Base-by-base conservation (phyloP, 225 moss, liverwort and hornwort species). In the Polytrichum commune region DNA sequence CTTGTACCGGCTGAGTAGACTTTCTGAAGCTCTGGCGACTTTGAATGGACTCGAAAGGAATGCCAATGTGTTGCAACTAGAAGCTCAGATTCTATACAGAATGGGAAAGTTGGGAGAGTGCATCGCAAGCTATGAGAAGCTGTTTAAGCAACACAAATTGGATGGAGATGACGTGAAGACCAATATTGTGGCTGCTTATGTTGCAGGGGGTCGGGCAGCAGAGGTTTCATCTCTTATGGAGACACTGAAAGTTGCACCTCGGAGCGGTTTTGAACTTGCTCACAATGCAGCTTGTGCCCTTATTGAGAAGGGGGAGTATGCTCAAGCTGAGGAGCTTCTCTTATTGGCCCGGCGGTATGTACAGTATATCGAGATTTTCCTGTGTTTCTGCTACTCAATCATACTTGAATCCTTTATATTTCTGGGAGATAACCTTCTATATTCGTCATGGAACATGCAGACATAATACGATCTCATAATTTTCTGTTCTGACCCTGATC, bases 111-210 rank as follows among this genome's bases (percentile, higher is more conserved):
- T 84, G 71, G 69, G 82, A 65, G 88, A 86, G 55, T 95, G 97
- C 64, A 85, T 95, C 54, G 73, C 70, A 25, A 84, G 76, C 61
- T 95, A 95, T 55, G 88, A 93, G 73, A 90, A 78, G 74, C 81
- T 98, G 35, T 79, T 91, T 7, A 87, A 87, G 56, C 85, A 89
- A 13, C 72, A 79, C 60, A 86, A 86, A 76, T 76, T 98, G 32
- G 83, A 85, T 26, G 85, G 90, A 2, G 90, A 87, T 62, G 96
- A 97, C 72, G 91, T 98, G 62, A 98, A 95, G 83, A 89, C 92
- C 80, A 98, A 98, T 70, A 77, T 95, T 56, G 83, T 98, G 57
- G 98, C 98, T 7, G 95, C 98, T 53, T 95, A 89, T 71, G 91
- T 95, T 46, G 88, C 90, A 27, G 95, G 88, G 65, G 98, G 89